A percentile compares a stretch with the other conserved stretches of the same genome.
Evolutionary conservation across 1,284 basidiomycete species (phyloP).

Genomic region (Coniferiporia weirii): DNA sequence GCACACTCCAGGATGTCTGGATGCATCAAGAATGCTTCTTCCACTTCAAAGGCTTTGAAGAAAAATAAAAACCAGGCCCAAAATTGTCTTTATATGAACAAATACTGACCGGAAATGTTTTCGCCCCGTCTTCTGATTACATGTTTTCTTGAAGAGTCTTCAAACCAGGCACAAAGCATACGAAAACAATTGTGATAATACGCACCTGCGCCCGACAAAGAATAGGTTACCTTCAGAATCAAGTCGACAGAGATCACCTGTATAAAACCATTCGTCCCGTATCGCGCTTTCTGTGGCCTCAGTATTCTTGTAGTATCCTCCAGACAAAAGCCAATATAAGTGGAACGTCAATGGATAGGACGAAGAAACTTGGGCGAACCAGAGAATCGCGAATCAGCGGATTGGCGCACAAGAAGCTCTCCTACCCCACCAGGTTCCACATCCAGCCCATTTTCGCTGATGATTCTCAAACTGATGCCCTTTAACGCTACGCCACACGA

Average conservation of each 20-base stretch:
- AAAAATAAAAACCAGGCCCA: neutral
- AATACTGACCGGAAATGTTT: conserved; percentile 10
- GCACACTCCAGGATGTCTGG: conserved; percentile 13
- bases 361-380: neutral
- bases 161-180: neutral
- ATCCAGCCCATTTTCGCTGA: conserved; percentile 2
- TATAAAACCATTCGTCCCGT: conserved; percentile 8
- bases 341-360: no score
- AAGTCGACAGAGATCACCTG: conserved; percentile 7
- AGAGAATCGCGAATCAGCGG: neutral
- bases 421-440: conserved; percentile 1
- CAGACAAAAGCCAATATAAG: no score
- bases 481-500: conserved; percentile 4
- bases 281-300: conserved; percentile 1
- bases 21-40: conserved; percentile 8
- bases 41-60: conserved; percentile 12
- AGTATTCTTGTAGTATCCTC: conserved; percentile 10
- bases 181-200: neutral
- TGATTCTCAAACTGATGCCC: neutral
- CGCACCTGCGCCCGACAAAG: conserved; percentile 10
- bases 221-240: conserved; percentile 9
- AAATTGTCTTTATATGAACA: neutral
- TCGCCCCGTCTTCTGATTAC: conserved; percentile 11
- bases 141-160: neutral
- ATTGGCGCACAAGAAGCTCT: conserved; percentile 5